Percentiles rank a stretch among this genome's conserved stretches.
Evolutionary conservation across 169 alveolate genomes (phyloP).

Genomic region (Plasmodium knowlesi): DNA sequence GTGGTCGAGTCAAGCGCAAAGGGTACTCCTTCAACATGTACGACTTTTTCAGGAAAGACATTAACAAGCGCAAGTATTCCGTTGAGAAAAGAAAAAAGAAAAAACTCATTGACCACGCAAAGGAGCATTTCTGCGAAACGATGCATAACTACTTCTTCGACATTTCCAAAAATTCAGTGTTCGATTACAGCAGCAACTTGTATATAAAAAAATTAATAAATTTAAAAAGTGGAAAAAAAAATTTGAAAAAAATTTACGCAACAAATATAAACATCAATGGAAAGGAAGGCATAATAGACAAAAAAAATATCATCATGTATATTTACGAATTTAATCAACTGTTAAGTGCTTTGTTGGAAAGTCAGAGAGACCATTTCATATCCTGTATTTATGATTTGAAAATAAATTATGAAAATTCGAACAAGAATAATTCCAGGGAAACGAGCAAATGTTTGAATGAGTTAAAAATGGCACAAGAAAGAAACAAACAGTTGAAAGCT

Average conservation of each 20-base stretch:
- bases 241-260: constrained; percentile 28
- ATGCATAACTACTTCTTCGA: constrained; percentile 61
- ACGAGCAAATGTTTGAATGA: constrained; percentile 20
- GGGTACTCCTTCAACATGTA: not conserved
- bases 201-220: constrained; percentile 55
- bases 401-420: constrained; percentile 37
- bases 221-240: constrained; percentile 53
- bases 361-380: constrained; percentile 45
- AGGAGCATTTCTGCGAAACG: constrained; percentile 30
- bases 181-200: constrained; percentile 58
- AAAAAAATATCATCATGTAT: constrained; percentile 50
- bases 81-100: not conserved
- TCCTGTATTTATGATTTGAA: constrained; percentile 39
- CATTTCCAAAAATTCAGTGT: constrained; percentile 41
- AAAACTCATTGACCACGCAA: constrained; percentile 45
- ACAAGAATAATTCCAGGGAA: constrained; percentile 28
- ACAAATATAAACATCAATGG: constrained; percentile 16
- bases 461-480: constrained; percentile 18
- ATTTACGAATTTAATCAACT: constrained; percentile 62
- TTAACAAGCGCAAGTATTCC: not conserved
- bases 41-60: not conserved
- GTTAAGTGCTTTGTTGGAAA: constrained; percentile 56
- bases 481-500: constrained; percentile 32
- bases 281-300: constrained; percentile 26
- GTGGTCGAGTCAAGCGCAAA: not conserved